phyloP scores from a whole-genome alignment of 2,329 filamentous ascomycete species.

The Gnomoniopsis sp. region DNA sequence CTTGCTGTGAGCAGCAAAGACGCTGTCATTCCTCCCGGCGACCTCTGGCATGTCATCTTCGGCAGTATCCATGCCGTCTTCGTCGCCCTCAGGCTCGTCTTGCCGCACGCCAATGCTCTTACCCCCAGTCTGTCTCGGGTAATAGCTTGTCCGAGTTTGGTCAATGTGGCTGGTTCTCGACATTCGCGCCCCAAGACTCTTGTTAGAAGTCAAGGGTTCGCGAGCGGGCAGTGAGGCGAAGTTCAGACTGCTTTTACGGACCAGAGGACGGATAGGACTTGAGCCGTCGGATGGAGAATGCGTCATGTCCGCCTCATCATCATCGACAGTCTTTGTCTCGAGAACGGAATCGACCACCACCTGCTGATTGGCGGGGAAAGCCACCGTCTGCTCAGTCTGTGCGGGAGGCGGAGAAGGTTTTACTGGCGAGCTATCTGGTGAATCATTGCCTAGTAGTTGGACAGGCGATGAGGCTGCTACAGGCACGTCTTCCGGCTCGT shows the following conservation, averaged over 20 bases:
- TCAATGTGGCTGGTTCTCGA: constrained; percentile 80
- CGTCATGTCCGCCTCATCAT: constrained; percentile 42
- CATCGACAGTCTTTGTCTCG: constrained; percentile 15
- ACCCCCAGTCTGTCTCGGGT: constrained; percentile 69
- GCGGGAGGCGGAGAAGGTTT: constrained; percentile 14
- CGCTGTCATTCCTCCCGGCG: constrained; percentile 45
- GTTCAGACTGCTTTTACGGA: constrained; percentile 91
- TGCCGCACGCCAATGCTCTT: constrained; percentile 60
- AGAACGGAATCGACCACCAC: constrained; percentile 17
- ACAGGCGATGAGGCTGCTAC: constrained; percentile 20
- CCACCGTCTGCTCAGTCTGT: not conserved
- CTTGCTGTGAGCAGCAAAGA: constrained; percentile 66
- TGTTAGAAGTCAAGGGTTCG: constrained; percentile 80
- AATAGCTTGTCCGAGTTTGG: constrained; percentile 67
- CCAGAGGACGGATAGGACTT: constrained; percentile 70
- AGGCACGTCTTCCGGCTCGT: constrained; percentile 3
- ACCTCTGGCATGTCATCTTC: constrained; percentile 35
- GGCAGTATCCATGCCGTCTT: constrained; percentile 52
- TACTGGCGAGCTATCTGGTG: constrained; percentile 10
- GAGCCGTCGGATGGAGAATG: constrained; percentile 66
- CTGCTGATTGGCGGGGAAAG: not conserved
- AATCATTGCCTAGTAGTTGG: constrained; percentile 6
- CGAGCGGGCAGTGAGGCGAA: constrained; percentile 91
- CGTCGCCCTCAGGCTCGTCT: constrained; percentile 44
- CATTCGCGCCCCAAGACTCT: constrained; percentile 70